These are phyloP conservation scores for Tulasnella sp. DNA, from an alignment of 768 basidiomycete species.

Conservation along the genomic window DNA sequence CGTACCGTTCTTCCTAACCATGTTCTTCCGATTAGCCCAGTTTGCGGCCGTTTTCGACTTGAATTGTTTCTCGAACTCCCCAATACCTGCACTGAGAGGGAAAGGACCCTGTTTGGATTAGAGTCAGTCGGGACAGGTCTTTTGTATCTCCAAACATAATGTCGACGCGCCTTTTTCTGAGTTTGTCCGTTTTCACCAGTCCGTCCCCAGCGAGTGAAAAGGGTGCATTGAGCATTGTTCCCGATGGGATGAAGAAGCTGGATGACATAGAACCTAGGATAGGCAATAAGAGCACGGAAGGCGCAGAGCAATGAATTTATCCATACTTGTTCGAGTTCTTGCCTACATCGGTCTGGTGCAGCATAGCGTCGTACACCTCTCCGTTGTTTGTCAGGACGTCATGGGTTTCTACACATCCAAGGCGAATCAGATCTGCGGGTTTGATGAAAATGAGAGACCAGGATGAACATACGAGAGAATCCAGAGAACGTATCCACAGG, in stretches of 20 bases:
- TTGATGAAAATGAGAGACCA: background rate
- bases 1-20: slow-evolving; percentile 51
- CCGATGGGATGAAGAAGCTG: slow-evolving; percentile 31
- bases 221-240: slow-evolving; percentile 5
- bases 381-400: slow-evolving; percentile 30
- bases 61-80: slow-evolving; percentile 62
- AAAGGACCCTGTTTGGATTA: slow-evolving; percentile 47
- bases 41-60: slow-evolving; percentile 49
- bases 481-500: slow-evolving; percentile 32
- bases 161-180: slow-evolving; percentile 46
- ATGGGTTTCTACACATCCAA: slow-evolving; percentile 22
- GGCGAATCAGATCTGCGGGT: background rate
- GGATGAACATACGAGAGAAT: slow-evolving; percentile 27
- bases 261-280: slow-evolving; percentile 31
- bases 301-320: background rate
- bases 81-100: slow-evolving; percentile 41
- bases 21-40: slow-evolving; percentile 53
- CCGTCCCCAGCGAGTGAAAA: slow-evolving; percentile 37
- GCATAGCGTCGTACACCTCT: slow-evolving; percentile 32
- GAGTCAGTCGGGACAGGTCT: background rate
- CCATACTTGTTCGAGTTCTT: slow-evolving; percentile 29
- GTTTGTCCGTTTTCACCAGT: slow-evolving; percentile 55
- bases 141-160: background rate
- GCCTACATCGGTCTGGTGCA: slow-evolving; percentile 32
- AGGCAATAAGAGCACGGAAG: background rate